Conservation (phyloP, 2,329 filamentous ascomycete species). For the Juglanconis juglandina region DNA sequence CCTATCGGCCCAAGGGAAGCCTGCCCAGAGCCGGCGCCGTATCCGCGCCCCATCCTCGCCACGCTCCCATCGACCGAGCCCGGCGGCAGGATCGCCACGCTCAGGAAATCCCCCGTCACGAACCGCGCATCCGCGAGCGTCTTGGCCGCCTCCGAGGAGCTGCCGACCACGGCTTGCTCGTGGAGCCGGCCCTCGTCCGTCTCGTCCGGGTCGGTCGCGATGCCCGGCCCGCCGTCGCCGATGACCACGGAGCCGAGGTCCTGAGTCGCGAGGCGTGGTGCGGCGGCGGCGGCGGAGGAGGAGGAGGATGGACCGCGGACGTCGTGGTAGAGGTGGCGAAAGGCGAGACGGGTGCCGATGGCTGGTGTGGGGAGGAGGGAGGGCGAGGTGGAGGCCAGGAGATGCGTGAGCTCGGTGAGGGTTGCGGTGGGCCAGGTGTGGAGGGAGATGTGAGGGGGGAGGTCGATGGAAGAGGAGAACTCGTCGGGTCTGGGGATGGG, state of each 20-base stretch:
- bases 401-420: constrained; percentile 73
- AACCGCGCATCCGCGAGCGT: constrained; percentile 75
- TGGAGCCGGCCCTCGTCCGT: constrained; percentile 28
- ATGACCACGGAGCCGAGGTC: constrained; percentile 82
- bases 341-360: constrained; percentile 80
- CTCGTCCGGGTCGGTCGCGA: constrained; percentile 36
- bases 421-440: constrained; percentile 85
- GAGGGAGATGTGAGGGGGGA: constrained; percentile 69
- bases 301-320: constrained; percentile 34
- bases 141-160: constrained; percentile 63
- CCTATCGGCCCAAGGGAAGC: constrained; percentile 13
- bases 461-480: constrained; percentile 55
- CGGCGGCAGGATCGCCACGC: constrained; percentile 76
- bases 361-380: constrained; percentile 68
- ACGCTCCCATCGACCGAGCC: constrained; percentile 67
- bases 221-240: constrained; percentile 52
- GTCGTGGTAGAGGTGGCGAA: constrained; percentile 82
- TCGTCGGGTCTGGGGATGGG: constrained; percentile 59
- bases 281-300: not conserved
- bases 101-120: constrained; percentile 84
- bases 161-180: constrained; percentile 29
- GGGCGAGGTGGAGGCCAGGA: constrained; percentile 64
- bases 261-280: constrained; percentile 65
- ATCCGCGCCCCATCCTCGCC: constrained; percentile 44
- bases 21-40: constrained; percentile 30